These are phyloP conservation scores for Fonsecaea nubica DNA, from an alignment of 2,329 filamentous ascomycete species.

Conservation along the genomic window DNA sequence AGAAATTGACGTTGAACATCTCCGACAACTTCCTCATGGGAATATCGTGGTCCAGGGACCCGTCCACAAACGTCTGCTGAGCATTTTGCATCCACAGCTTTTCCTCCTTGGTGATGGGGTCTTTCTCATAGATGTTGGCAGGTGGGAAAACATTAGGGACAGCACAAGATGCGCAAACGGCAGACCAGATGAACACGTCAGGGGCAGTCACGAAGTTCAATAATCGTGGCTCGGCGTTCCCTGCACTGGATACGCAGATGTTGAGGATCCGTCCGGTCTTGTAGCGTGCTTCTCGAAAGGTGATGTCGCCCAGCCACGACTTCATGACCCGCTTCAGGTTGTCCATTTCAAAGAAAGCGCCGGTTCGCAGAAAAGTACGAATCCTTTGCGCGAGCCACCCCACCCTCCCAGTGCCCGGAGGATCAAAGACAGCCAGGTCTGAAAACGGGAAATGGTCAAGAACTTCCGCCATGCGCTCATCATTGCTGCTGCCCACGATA, in stretches of 20 bases:
- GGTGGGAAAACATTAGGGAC: conserved; percentile 81
- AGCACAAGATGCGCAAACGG: conserved; percentile 89
- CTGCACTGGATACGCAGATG: conserved; percentile 88
- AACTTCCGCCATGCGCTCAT: conserved; percentile 76
- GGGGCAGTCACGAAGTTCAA: conserved; percentile 93
- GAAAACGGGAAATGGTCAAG: conserved; percentile 76
- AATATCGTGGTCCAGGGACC: conserved; percentile 91
- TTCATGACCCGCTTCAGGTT: conserved; percentile 84
- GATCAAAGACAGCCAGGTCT: conserved; percentile 81
- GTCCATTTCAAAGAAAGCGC: conserved; percentile 79
- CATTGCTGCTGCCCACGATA: conserved; percentile 77
- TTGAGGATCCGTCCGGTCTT: conserved; percentile 91
- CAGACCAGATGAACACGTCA: conserved; percentile 95
- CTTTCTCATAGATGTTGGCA: conserved; percentile 80
- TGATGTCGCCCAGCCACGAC: conserved; percentile 81
- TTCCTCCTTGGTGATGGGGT: conserved; percentile 77
- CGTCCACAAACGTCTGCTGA: conserved; percentile 87
- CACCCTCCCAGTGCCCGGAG: conserved; percentile 56
- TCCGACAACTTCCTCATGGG: conserved; percentile 88
- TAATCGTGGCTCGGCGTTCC: conserved; percentile 83
- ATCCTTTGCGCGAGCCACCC: conserved; percentile 57
- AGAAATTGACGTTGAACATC: conserved; percentile 98
- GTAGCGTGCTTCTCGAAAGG: conserved; percentile 95
- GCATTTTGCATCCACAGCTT: conserved; percentile 76
- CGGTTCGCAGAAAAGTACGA: conserved; percentile 69